A percentile compares a stretch with the other conserved stretches of the same genome.
Evolutionary conservation across 306 rosid genomes (phyloP).

Genomic region (Coriaria nepalensis): DNA sequence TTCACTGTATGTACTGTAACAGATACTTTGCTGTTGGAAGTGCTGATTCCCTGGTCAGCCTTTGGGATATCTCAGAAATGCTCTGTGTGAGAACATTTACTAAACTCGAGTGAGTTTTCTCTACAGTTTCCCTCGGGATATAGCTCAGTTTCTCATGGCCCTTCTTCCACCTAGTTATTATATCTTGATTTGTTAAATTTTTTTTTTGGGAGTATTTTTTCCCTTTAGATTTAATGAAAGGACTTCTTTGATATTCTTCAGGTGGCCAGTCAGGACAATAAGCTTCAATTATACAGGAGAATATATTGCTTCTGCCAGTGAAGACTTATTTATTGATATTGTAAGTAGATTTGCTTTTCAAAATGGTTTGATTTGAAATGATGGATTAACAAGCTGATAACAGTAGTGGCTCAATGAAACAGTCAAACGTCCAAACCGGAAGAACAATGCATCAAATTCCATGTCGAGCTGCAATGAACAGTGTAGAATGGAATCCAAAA

Average conservation of each 20-base stretch:
- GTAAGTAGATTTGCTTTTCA: constrained; percentile 31
- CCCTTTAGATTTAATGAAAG: constrained; percentile 2
- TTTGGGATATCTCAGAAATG: constrained; percentile 94
- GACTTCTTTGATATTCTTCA: constrained; percentile 20
- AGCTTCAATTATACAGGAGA: constrained; percentile 89
- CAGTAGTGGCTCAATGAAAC: constrained; percentile 12
- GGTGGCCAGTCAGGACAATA: constrained; percentile 94
- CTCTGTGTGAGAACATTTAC: constrained; percentile 89
- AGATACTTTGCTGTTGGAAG: constrained; percentile 96
- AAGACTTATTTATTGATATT: constrained; percentile 82
- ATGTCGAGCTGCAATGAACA: constrained; percentile 95
- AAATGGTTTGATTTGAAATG: background rate
- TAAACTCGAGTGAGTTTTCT: constrained; percentile 67
- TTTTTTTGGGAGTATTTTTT: too few relatives aligned
- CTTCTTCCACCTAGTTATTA: too few relatives aligned
- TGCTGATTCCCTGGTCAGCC: constrained; percentile 93
- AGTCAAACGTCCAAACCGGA: constrained; percentile 75
- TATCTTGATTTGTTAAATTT: too few relatives aligned
- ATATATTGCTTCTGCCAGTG: constrained; percentile 81
- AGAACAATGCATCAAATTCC: constrained; percentile 83
- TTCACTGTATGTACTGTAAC: constrained; percentile 10
- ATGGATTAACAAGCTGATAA: too few relatives aligned
- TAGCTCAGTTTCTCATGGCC: too few relatives aligned
- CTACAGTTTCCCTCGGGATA: background rate
- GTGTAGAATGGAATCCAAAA: constrained; percentile 97